phyloP scores from a whole-genome alignment of 805 yeast genomes.

The Ogataea nitratoaversa region DNA sequence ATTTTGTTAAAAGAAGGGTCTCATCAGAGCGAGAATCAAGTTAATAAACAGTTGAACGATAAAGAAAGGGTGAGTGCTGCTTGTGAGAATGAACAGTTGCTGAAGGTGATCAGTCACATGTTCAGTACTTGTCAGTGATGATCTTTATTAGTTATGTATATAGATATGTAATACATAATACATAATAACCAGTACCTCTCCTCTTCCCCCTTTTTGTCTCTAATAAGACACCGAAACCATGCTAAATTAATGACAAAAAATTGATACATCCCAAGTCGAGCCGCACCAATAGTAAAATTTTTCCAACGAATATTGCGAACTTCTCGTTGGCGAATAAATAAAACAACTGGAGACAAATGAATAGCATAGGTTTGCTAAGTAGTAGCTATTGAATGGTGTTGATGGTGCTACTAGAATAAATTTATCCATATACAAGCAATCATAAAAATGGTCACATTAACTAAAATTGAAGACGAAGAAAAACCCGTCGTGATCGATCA shows the following conservation, averaged over 20 bases:
- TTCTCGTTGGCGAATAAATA: no score
- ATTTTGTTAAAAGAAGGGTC: constrained; percentile 85
- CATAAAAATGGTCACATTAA: constrained; percentile 74
- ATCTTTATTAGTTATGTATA: neutral
- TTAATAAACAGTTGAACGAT: constrained; percentile 93
- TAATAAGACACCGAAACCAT: no score
- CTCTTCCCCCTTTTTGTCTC: no score
- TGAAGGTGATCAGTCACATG: constrained; percentile 91
- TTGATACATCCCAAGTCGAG: neutral
- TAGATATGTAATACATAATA: neutral
- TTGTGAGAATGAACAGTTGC: constrained; percentile 89
- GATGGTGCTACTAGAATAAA: neutral
- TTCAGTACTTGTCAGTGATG: constrained; percentile 65
- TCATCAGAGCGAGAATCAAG: constrained; percentile 94
- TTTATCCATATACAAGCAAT: neutral
- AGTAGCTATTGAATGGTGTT: no score
- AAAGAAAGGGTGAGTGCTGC: constrained; percentile 99
- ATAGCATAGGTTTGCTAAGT: neutral
- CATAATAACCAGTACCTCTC: no score
- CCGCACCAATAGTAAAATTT: constrained; percentile 1
- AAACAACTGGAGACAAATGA: no score
- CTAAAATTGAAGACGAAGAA: constrained; percentile 60
- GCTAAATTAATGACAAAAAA: no score
- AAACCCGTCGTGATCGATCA: constrained; percentile 4
- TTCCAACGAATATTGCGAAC: constrained; percentile 4